Evolutionary conservation across 2,329 filamentous ascomycete species (phyloP), one percentile per base, ranked within the genome.

Genomic region (Fusarium chaquense): DNA sequence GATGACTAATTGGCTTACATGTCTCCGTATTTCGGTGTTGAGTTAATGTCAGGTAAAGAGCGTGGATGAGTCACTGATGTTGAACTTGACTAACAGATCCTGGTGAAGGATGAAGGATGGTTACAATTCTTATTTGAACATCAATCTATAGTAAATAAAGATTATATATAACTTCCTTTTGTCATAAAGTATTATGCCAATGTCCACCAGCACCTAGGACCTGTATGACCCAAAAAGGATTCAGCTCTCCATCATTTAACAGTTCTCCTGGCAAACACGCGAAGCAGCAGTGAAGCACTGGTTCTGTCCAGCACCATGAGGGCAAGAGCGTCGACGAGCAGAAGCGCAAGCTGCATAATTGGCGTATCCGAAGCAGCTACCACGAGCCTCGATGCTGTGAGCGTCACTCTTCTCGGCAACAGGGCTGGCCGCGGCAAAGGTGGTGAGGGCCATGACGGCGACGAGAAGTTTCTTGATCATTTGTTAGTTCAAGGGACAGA

Each of bases 341-440:
- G 52, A 43, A 46, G 40, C 52, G 33, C 52, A 55, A 22, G 40
- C 30, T 3, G 20, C 30, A 11, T 55, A 30, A 20, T 54, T 54
- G 51, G 51, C 52, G 16, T 55, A 55, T 10, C 52, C 52, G 10
- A 55, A 24, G 22, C 52, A 55, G 52, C 6, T 20, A 33, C 22
- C 40, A n/a, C 22, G 52, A 35, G 22, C 22, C 22, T 55, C 52
- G 12, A 55, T 40, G 5, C 15, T 28, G 18, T 55, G 52, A 6
- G 18, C 1, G n/a, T 55, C 6, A 9, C 16, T 9, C 4, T 45
- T 28, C 30, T 46, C 52, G 3, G 52, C 22, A 3, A 55, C 7
- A 10, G 40, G 30, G 12, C 18, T 46, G 6, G 52, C 30, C 5
- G 22, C 13, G 22, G 52, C 40, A 6, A 55, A 55, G 6, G 22